phyloP scores from a whole-genome alignment of 2,329 filamentous ascomycete genomes.

The Leptographium procerum region DNA sequence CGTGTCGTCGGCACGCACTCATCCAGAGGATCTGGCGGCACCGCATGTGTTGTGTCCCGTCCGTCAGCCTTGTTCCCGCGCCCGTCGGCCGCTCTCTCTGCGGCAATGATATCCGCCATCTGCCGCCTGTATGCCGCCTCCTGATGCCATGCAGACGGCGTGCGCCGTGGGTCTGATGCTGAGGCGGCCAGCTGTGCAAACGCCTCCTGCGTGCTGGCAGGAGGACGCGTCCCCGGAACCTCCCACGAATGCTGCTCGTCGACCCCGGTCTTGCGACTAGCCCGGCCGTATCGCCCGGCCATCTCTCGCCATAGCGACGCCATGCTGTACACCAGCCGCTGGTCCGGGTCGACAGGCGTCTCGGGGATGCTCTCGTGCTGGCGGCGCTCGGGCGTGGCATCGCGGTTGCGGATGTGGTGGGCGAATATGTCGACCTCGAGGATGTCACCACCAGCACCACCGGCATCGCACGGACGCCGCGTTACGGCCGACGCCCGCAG shows the following conservation, averaged over 20 bases:
- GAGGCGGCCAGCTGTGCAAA: conserved; percentile 76
- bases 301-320: conserved; percentile 61
- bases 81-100: conserved; percentile 46
- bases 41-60: conserved; percentile 16
- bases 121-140: conserved; percentile 70
- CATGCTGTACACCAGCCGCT: conserved; percentile 87
- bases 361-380: conserved; percentile 86
- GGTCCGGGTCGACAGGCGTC: conserved; percentile 49
- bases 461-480: conserved; percentile 57
- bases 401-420: conserved; percentile 76
- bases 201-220: conserved; percentile 68
- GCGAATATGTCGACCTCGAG: conserved; percentile 83
- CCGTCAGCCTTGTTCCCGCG: neutral
- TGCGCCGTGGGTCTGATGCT: conserved; percentile 69
- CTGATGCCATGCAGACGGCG: conserved; percentile 75
- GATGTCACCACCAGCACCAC: conserved; percentile 33
- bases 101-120: conserved; percentile 45
- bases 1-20: conserved; percentile 59
- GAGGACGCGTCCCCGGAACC: too few relatives aligned
- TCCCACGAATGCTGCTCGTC: conserved; percentile 55
- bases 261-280: conserved; percentile 64
- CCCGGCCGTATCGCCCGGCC: conserved; percentile 30
- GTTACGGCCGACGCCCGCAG: conserved; percentile 52
- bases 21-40: conserved; percentile 40
- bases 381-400: conserved; percentile 60